A percentile compares a stretch with the other conserved stretches of the same genome.
phyloP scores from a whole-genome alignment of 106 monocot species.

The Ottelia alismoides region DNA sequence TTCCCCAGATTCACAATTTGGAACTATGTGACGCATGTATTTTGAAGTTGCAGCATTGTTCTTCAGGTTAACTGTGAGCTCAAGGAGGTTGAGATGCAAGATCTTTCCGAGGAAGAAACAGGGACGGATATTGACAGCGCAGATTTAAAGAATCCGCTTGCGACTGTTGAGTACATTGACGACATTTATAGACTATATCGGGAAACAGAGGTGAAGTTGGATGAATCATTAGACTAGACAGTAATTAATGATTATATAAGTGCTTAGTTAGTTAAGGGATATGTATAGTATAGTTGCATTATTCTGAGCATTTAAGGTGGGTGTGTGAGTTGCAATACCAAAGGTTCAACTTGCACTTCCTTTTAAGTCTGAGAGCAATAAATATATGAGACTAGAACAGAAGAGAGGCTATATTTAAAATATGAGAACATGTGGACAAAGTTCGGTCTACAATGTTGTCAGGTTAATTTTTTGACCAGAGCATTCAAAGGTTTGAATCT shows the following conservation, averaged over 20 bases:
- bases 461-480: too few species aligned
- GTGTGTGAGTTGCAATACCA: too few species aligned
- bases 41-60: neutral
- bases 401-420: neutral
- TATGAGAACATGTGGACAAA: too few species aligned
- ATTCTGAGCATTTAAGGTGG: neutral
- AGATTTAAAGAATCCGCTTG: slow-evolving; percentile 64
- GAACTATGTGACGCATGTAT: neutral
- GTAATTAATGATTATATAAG: too few species aligned
- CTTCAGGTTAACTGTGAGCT: slow-evolving; percentile 19
- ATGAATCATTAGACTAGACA: neutral
- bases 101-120: slow-evolving; percentile 26
- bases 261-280: too few species aligned
- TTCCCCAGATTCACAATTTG: neutral
- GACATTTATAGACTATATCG: slow-evolving; percentile 55
- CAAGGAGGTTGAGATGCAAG: slow-evolving; percentile 83
- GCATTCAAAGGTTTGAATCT: too few species aligned
- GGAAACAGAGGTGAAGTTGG: slow-evolving; percentile 42
- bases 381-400: too few species aligned
- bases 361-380: slow-evolving; percentile 1
- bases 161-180: slow-evolving; percentile 56
- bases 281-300: neutral
- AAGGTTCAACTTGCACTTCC: neutral
- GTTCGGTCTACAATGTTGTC: too few species aligned
- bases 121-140: slow-evolving; percentile 46